Base-by-base conservation (phyloP, 768 basidiomycete genomes). In the Collybia sp. region DNA sequence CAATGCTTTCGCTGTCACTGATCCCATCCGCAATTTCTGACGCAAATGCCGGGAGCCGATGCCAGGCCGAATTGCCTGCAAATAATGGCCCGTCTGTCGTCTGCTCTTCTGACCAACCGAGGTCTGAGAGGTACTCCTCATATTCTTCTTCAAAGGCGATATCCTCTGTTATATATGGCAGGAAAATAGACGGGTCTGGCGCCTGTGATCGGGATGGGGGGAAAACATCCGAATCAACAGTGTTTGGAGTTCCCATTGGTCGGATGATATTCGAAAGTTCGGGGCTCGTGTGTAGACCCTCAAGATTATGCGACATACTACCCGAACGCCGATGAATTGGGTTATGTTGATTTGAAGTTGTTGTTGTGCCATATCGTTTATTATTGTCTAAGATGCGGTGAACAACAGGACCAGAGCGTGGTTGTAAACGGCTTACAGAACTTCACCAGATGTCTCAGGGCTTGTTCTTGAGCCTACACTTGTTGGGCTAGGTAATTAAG, bases 71-170 rank as follows among this genome's bases (percentile, higher is more conserved):
- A 38, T 59, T 66, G 5, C 68, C 70, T 12, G 59, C 52, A 59
- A 70, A 67, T 41, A 68, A 59, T 31, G 71, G 69, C 17, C 72
- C 72, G 36, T 75, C 67, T 2, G 63, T 58, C 17, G 67, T 49
- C 45, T 76, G 71, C 40, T 80, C 77, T 44, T 85, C 83, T 3
- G 82, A 77, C 73, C 77, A 86, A 13, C 86, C 87, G 17, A 93
- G 69, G 58, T 91, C 91, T n/a, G 85, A 89, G 19, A 98, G 70
- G 55, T 95, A 93, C 58, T 95, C 93, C 62, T 97, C 94, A 58
- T 96, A 98, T 58, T 96, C 94, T 59, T 93, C 91, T 58, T 97
- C 94, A 54, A 93, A 94, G 1, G 92, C 93, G 48, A 91, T 87
- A 55, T 93, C 89, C 61, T 98, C 95, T 1, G 90, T 85, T 34